A percentile compares a stretch with the other conserved stretches of the same genome.
Conservation (phyloP, 495 filamentous ascomycete species). For the Penicillium chermesinum region DNA sequence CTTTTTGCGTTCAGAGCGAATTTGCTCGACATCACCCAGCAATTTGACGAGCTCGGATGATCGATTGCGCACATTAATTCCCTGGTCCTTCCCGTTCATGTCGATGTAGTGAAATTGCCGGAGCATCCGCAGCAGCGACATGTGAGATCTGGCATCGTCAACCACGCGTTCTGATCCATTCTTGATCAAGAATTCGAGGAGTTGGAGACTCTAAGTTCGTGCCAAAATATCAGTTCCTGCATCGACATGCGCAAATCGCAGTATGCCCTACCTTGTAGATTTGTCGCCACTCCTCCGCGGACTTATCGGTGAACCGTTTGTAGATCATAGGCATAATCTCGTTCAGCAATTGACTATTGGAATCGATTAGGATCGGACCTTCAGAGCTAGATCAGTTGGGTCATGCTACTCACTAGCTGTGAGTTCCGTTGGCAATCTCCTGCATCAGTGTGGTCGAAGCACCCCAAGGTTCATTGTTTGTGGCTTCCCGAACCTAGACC, state of each 20-base stretch:
- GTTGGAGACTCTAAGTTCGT: constrained; percentile 65
- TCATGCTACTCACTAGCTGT: constrained; percentile 76
- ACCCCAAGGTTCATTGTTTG: constrained; percentile 97
- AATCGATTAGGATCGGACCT: constrained; percentile 14
- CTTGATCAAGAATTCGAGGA: constrained; percentile 96
- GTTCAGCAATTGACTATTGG: constrained; percentile 80
- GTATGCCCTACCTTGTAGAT: constrained; percentile 75
- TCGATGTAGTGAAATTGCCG: constrained; percentile 98
- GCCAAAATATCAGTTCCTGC: no score
- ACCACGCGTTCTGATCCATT: constrained; percentile 97
- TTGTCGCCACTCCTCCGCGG: constrained; percentile 97
- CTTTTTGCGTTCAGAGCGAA: constrained; percentile 92
- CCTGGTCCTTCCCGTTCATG: constrained; percentile 94
- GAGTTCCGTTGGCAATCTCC: constrained; percentile 96
- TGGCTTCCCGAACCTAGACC: constrained; percentile 81
- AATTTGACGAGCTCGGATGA: constrained; percentile 94
- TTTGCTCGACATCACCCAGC: constrained; percentile 87
- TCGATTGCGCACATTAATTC: constrained; percentile 93
- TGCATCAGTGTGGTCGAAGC: constrained; percentile 88
- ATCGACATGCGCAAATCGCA: no score
- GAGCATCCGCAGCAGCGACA: constrained; percentile 95
- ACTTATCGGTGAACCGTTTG: constrained; percentile 97
- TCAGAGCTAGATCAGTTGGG: background rate
- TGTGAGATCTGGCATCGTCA: constrained; percentile 91
- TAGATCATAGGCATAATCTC: constrained; percentile 99